Conservation (phyloP, 352 stramenopile genomes). For the Saprolegnia parasitica region DNA sequence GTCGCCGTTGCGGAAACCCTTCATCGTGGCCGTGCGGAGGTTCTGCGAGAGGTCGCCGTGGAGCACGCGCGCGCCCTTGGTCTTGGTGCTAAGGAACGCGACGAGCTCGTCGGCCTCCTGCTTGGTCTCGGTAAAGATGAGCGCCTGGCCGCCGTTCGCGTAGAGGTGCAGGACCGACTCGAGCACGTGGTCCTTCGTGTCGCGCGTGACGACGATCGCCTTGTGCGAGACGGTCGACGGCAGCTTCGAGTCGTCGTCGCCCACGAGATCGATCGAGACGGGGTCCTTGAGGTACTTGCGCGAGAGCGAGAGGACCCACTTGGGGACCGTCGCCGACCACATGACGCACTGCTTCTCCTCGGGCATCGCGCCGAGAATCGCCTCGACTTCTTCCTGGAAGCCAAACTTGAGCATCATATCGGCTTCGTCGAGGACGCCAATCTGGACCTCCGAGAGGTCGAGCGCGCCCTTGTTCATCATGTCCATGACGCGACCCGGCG, state of each 20-base stretch:
- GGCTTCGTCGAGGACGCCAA: conserved; percentile 93
- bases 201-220: conserved; percentile 86
- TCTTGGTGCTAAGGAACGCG: conserved; percentile 70
- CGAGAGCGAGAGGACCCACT: conserved; percentile 93
- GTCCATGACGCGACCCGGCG: conserved; percentile 96
- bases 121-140: conserved; percentile 98
- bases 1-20: conserved; percentile 91
- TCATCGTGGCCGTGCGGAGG: conserved; percentile 93
- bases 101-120: conserved; percentile 93
- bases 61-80: conserved; percentile 44
- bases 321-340: conserved; percentile 95
- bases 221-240: conserved; percentile 88
- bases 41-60: conserved; percentile 78
- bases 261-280: conserved; percentile 93
- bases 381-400: conserved; percentile 97
- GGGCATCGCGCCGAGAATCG: conserved; percentile 85
- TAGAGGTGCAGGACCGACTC: conserved; percentile 65
- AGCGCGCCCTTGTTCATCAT: conserved; percentile 92
- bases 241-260: conserved; percentile 76
- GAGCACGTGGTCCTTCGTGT: conserved; percentile 55
- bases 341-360: conserved; percentile 88
- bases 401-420: conserved; percentile 99
- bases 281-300: conserved; percentile 90
- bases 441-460: conserved; percentile 83
- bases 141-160: conserved; percentile 68